Evolutionary conservation across 108 stramenopile species (phyloP).

Genomic region (Fistulifera solaris): DNA sequence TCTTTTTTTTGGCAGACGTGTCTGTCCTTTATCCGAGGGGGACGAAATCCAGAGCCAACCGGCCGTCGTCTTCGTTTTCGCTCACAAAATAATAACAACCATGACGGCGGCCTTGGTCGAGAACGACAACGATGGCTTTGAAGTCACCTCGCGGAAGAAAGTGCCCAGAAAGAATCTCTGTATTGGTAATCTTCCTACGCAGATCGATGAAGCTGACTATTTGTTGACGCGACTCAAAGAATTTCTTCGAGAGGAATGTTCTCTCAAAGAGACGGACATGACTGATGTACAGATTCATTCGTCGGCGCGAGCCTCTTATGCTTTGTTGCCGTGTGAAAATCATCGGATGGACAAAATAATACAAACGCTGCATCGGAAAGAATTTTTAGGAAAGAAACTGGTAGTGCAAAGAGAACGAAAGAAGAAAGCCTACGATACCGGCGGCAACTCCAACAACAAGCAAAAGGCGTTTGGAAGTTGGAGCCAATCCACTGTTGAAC

Average conservation of each 20-base stretch:
- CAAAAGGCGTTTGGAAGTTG: neutral
- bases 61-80: too few relatives aligned
- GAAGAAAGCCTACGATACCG: neutral
- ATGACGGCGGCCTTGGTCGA: too few relatives aligned
- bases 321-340: neutral
- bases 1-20: too few relatives aligned
- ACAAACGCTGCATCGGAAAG: neutral
- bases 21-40: too few relatives aligned
- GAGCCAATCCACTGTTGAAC: neutral
- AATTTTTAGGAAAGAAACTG: neutral
- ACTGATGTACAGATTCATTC: neutral
- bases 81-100: too few relatives aligned
- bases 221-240: neutral
- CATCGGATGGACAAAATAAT: neutral
- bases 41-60: too few relatives aligned
- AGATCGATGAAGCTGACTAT: too few relatives aligned
- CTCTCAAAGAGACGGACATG: neutral
- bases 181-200: constrained; percentile 5
- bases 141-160: too few relatives aligned
- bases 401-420: neutral
- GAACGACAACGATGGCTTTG: too few relatives aligned
- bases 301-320: neutral
- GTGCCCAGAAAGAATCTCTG: neutral
- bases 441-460: neutral
- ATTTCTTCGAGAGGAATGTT: neutral